A percentile compares a stretch with the other conserved stretches of the same genome.
These are phyloP conservation scores for Medicago lupulina DNA, from an alignment of 306 rosid genomes.

Conservation along the genomic window DNA sequence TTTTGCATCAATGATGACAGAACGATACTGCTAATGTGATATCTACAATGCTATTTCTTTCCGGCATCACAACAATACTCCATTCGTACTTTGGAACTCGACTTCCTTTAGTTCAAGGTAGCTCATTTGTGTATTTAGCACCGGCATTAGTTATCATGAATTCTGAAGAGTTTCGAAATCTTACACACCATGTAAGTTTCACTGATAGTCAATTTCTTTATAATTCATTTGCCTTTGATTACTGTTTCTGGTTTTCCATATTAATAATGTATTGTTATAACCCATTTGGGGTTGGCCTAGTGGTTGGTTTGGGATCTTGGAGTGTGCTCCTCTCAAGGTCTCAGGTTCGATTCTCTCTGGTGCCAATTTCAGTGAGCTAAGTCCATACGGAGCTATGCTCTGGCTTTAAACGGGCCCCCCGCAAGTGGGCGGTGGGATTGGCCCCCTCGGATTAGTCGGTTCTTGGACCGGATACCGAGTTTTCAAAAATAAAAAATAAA, in stretches of 20 bases:
- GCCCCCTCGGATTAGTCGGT: no score
- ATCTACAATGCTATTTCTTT: slow-evolving; percentile 74
- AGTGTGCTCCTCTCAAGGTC: no score
- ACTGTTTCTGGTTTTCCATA: slow-evolving; percentile 31
- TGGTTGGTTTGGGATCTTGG: no score
- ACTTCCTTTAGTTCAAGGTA: slow-evolving; percentile 87
- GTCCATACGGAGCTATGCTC: no score
- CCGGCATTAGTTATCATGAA: slow-evolving; percentile 75
- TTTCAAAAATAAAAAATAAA: no score
- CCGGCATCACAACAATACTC: slow-evolving; percentile 80
- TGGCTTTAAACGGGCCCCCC: no score
- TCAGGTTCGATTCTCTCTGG: no score
- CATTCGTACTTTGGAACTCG: slow-evolving; percentile 80
- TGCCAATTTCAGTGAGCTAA: no score
- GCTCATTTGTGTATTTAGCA: slow-evolving; percentile 86
- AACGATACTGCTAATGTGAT: slow-evolving; percentile 78
- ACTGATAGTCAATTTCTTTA: no score
- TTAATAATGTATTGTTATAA: slow-evolving; percentile 31
- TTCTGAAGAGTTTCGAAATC: slow-evolving; percentile 75
- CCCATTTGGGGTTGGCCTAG: no score
- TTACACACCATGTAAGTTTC: slow-evolving; percentile 69
- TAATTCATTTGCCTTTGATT: neutral
- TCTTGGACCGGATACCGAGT: no score
- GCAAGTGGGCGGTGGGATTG: no score
- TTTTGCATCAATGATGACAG: slow-evolving; percentile 50